Evolutionary conservation across 768 basidiomycete genomes (phyloP).

Genomic region (Mycena indigotica): DNA sequence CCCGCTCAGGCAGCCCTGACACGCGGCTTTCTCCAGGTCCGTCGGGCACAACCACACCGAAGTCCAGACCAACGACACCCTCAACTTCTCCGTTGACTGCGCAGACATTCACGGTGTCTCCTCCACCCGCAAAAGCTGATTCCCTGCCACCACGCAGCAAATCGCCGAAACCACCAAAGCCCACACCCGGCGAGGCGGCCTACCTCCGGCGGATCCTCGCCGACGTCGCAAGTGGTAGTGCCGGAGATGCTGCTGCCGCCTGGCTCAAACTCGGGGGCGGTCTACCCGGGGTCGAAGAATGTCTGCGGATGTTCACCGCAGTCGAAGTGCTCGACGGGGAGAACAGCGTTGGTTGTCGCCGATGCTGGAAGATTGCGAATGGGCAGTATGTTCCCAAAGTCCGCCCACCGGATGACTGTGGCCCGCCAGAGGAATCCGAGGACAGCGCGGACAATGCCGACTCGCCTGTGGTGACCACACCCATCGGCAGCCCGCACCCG

Average conservation of each 20-base stretch:
- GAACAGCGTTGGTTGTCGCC: constrained; percentile 89
- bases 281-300: constrained; percentile 71
- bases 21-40: constrained; percentile 16
- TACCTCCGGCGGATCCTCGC: constrained; percentile 73
- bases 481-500: no score
- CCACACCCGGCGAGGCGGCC: constrained; percentile 56
- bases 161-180: constrained; percentile 55
- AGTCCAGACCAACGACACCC: constrained; percentile 6
- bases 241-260: constrained; percentile 3
- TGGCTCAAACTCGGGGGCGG: constrained; percentile 36
- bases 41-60: not conserved
- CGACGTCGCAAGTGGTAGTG: constrained; percentile 45
- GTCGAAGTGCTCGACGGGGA: constrained; percentile 95
- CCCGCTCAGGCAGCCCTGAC: constrained; percentile 9
- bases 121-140: constrained; percentile 25
- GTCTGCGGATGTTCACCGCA: constrained; percentile 82
- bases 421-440: constrained; percentile 31
- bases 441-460: constrained; percentile 33
- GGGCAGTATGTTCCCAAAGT: constrained; percentile 46
- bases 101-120: constrained; percentile 24
- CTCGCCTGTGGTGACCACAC: constrained; percentile 16
- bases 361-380: constrained; percentile 92
- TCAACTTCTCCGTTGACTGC: constrained; percentile 4
- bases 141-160: constrained; percentile 34
- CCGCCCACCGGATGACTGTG: constrained; percentile 17